Base-by-base conservation (phyloP, 1,284 basidiomycete species). In the Microbotryum lychnidis-dioicae region DNA sequence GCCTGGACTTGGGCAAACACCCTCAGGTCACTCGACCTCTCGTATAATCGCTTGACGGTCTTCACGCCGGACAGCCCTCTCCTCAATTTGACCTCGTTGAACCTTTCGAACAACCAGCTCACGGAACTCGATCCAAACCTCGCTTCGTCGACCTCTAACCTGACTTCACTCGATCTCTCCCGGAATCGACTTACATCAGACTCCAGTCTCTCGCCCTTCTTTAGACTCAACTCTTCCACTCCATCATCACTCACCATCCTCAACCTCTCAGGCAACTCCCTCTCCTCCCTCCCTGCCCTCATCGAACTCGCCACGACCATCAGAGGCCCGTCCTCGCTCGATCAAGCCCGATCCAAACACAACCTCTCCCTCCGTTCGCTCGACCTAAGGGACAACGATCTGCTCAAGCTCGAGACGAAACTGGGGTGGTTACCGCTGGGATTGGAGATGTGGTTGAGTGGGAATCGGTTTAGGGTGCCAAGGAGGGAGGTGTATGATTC, bases 381-480 rank as follows among this genome's bases (percentile, higher is more conserved):
- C n/a, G 66, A 67, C 47, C 31, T 67, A n/a, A 21, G 37, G 3
- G 56, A 58, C 21, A 67, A 67, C 55, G 66, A 65, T 52, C 45
- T 23, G n/a, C 8, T 8, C 27, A 60, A 67, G 60, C 53, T 67
- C 16, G 60, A 50, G n/a, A 62, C 65, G 1, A 37, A 25, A 2
- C 45, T 67, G 2, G 65, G 65, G 9, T 31, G 48, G 25, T 46
- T 67, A 20, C 65, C 65, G 4, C 29, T 27, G 4, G 44, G 52
- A 1, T 29, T 65, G 20, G 37, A 60, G 14, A 18, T 67, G 7
- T 50, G 51, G 14, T 47, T 67, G 9, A 54, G 50, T n/a, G 65
- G 65, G 20, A 67, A 67, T 56, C 49, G 50, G 25, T 67, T 67
- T 56, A 59, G 65, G 20, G 31, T 67, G 10, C 65, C 65, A 21